Evolutionary conservation across 768 basidiomycete genomes (phyloP), one percentile per base, ranked within the genome.

Genomic region (Tricholoma matsutake): DNA sequence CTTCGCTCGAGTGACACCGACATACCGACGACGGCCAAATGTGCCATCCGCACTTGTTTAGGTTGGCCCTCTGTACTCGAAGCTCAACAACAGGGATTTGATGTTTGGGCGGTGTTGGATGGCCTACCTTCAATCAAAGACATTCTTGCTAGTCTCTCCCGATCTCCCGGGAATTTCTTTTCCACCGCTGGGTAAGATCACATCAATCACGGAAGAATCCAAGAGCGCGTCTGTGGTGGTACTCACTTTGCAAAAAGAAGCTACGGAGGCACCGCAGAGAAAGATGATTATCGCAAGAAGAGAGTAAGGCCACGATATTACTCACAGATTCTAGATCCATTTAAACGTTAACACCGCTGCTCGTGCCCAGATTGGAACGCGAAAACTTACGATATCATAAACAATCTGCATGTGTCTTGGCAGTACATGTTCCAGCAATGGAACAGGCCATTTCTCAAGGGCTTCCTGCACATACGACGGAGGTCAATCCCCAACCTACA

Each of bases 381-480:
- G 28, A 37, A 45, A 14, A 80, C 86, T 79, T 60, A 92, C 89
- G 60, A 94, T 89, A 72, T 94, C 93, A 65, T 84, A 96, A 67
- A 96, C 94, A 67, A 96, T 94, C 69, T 96, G 92, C 85, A 96
- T 78, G 68, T 94, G 94, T 62, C 92, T 84, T 3, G 95, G 95
- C 14, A 98, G 78, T 45, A 98, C 81, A 70, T 91, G 85, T 70
- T 94, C 85, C 68, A 99, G 72, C 61, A 99, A 76, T 14, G 91
- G 85, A 41, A 98, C 89, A 6, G 92, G 82, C 97, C 97, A 99
- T 75, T 92, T 97, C 79, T 92, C 90, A 22, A 92, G 74, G 1
- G 90, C 90, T 79, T 92, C 90, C 88, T 89, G 63, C 28, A 41
- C 22, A 13, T 64, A 41, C 10, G 8, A 53, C 16, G n/a, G 29